Percentiles rank a stretch among this genome's conserved stretches.
These are phyloP conservation scores for Trichoderma atrobrunneum DNA, from an alignment of 2,329 filamentous ascomycete species.

Conservation along the genomic window DNA sequence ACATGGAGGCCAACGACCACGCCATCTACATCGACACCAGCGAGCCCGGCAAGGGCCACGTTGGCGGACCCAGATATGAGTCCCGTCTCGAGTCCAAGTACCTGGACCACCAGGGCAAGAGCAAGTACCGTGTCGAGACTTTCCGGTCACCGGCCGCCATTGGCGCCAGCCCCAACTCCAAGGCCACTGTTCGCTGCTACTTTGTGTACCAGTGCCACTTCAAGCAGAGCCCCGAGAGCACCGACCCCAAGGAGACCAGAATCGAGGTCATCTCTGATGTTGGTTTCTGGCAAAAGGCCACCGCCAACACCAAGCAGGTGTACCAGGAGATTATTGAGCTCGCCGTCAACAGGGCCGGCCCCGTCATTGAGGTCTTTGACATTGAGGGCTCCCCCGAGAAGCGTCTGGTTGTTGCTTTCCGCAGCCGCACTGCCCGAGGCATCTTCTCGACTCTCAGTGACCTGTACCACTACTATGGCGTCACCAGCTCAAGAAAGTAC, in stretches of 20 bases:
- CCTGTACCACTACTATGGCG: constrained; percentile 96
- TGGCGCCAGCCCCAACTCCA: constrained; percentile 62
- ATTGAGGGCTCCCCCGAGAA: constrained; percentile 90
- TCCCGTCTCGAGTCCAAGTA: constrained; percentile 93
- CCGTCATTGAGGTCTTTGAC: constrained; percentile 97
- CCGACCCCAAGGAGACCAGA: constrained; percentile 75
- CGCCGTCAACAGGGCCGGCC: constrained; percentile 80
- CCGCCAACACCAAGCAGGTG: constrained; percentile 89
- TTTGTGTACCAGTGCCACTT: constrained; percentile 98
- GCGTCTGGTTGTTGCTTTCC: constrained; percentile 90
- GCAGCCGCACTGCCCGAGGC: constrained; percentile 84
- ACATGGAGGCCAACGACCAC: constrained; percentile 92
- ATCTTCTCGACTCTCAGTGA: constrained; percentile 94
- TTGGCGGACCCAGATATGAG: constrained; percentile 86
- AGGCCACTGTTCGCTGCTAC: constrained; percentile 90
- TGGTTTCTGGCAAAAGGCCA: constrained; percentile 93
- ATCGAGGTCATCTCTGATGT: constrained; percentile 90
- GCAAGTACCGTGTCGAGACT: constrained; percentile 90
- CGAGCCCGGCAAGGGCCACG: constrained; percentile 74
- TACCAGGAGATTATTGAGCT: constrained; percentile 92
- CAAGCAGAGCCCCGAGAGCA: constrained; percentile 67
- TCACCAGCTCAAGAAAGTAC: constrained; percentile 95
- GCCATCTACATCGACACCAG: constrained; percentile 99
- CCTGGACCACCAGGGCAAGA: constrained; percentile 71
- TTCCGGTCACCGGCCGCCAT: constrained; percentile 88